phyloP scores from a whole-genome alignment of 1,284 basidiomycete genomes.

The Boletellus deceptivus region DNA sequence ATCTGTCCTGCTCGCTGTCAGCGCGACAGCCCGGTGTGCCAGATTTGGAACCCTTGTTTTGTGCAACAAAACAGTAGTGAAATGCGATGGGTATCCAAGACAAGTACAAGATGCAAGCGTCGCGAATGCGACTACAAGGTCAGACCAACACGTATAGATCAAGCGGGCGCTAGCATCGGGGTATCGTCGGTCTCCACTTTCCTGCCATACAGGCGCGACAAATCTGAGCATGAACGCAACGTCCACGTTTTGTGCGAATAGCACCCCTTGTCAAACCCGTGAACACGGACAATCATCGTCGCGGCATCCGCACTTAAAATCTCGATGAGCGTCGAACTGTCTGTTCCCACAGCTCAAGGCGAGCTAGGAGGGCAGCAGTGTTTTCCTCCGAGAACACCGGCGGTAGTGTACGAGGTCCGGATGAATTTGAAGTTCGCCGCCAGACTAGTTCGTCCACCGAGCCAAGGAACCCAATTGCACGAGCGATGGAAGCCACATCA shows the following conservation, averaged over 20 bases:
- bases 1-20: conserved; percentile 13
- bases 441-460: conserved; percentile 31
- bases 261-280: background rate
- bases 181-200: background rate
- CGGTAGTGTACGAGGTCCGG: conserved; percentile 13
- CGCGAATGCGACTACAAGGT: background rate
- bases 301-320: conserved; percentile 2
- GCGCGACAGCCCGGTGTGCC: conserved; percentile 2
- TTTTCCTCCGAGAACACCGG: conserved; percentile 30
- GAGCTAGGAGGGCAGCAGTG: conserved; percentile 17
- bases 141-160: conserved; percentile 1
- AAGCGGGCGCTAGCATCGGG: background rate
- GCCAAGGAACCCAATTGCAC: conserved; percentile 25
- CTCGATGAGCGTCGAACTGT: conserved; percentile 22
- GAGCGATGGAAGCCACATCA: conserved; percentile 22
- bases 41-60: conserved; percentile 13
- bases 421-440: conserved; percentile 17
- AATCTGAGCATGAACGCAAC: too few species aligned
- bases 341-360: conserved; percentile 32
- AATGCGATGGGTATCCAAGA: too few species aligned
- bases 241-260: background rate
- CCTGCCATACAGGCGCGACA: too few species aligned
- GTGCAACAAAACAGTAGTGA: too few species aligned
- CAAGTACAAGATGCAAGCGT: too few species aligned
- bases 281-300: background rate